These are phyloP conservation scores for Umbelopsis ramanniana DNA, from an alignment of 192 early-diverging fungal species.

Conservation along the genomic window DNA sequence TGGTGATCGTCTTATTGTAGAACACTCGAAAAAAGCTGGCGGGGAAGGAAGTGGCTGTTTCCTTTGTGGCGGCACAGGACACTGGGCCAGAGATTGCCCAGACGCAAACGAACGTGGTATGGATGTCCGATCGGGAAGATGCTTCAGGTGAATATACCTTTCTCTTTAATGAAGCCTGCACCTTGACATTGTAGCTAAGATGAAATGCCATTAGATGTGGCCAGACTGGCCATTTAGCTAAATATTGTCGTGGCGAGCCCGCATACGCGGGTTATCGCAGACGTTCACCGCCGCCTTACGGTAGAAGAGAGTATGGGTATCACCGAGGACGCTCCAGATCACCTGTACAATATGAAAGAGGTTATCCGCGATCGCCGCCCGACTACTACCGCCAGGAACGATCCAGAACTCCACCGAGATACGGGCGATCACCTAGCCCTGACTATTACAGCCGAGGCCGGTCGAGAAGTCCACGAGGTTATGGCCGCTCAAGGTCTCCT, in stretches of 20 bases:
- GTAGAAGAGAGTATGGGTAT: constrained; percentile 24
- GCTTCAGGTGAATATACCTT: constrained; percentile 47
- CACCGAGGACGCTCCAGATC: background rate
- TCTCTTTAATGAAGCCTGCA: background rate
- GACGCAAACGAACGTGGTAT: constrained; percentile 57
- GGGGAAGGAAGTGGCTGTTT: constrained; percentile 59
- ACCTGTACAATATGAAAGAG: constrained; percentile 26
- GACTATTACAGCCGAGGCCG: constrained; percentile 40
- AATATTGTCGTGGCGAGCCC: constrained; percentile 44
- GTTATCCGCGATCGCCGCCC: constrained; percentile 30
- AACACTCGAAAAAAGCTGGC: constrained; percentile 53
- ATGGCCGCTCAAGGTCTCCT: constrained; percentile 45
- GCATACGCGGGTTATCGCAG: background rate
- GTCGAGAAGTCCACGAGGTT: constrained; percentile 24
- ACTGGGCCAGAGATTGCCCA: constrained; percentile 60
- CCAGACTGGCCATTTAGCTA: constrained; percentile 53
- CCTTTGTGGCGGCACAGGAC: constrained; percentile 54
- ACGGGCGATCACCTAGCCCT: constrained; percentile 44
- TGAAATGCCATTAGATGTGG: constrained; percentile 25
- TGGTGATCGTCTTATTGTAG: constrained; percentile 53
- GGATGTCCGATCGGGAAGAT: constrained; percentile 59
- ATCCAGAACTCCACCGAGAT: constrained; percentile 30
- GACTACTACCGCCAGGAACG: constrained; percentile 49
- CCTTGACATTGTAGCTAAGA: background rate
- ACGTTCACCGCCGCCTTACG: constrained; percentile 6